These are phyloP conservation scores for Rhazya stricta DNA, from an alignment of 257 asterid genomes.

Conservation along the genomic window DNA sequence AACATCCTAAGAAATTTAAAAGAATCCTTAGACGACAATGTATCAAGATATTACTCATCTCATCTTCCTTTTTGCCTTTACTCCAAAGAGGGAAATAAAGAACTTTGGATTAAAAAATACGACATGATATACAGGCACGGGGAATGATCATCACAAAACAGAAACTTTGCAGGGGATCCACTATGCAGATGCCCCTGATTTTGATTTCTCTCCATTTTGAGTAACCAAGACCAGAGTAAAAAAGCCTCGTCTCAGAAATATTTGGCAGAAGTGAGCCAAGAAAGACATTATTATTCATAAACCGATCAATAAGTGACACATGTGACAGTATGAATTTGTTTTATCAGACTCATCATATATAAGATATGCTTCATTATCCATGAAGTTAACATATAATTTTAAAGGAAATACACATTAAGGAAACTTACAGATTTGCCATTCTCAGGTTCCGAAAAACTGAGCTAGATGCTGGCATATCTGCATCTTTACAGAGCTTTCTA, in stretches of 20 bases:
- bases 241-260: not conserved
- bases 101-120: not conserved
- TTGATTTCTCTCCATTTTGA: not conserved
- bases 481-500: not conserved
- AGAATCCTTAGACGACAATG: not conserved
- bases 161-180: not conserved
- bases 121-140: not conserved
- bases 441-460: not conserved
- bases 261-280: not conserved
- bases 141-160: not conserved
- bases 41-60: no score
- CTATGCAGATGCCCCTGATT: not conserved
- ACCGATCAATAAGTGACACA: not conserved
- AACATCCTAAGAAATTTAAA: no score
- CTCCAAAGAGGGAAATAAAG: not conserved
- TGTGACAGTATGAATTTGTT: not conserved
- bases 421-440: not conserved
- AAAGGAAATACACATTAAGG: not conserved
- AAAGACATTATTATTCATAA: not conserved
- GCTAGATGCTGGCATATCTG: not conserved
- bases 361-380: not conserved
- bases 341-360: not conserved
- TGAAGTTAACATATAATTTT: not conserved
- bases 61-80: not conserved
- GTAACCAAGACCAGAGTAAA: not conserved